Evolutionary conservation across 148 eudicot genomes (phyloP), one percentile per base, ranked within the genome.

Genomic region (Rhododendron molle): DNA sequence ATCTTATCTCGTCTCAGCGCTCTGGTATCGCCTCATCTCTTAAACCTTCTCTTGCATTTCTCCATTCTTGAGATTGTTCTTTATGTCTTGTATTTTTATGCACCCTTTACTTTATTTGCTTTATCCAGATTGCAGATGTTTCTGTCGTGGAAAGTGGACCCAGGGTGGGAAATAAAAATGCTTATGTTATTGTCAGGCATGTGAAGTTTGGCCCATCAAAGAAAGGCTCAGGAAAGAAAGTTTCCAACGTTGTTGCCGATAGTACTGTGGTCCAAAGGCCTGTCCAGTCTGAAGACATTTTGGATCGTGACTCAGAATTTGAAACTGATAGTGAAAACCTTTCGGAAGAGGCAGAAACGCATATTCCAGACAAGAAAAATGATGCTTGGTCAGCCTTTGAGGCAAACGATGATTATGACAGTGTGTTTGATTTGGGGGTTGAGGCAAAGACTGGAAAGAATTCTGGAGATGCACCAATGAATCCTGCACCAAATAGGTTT

Each of bases 151-250:
- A 96, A 88, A 91, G 88, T 84, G 93, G 89, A 49, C 94, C 97
- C n/a, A 85, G 36, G 72, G 86, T 90, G 54, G 97, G 92, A 85
- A 92, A 80, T 49, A 92, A 78, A 81, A 90, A 91, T 85, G 95
- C 95, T 58, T 90, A 79, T 85, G 54, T 91, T 10, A 72, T 96
- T 38, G 95, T 92, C 15, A 90, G 97, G 88, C 98, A 96, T 86
- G 44, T 89, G 76, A 96, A 94, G 89, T 96, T 90, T 85, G 98
- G 97, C 47, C 90, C 90, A 54, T 18, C 92, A 30, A 96, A 94
- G 90, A 94, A 92, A 85, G 93, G 94, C 73, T 69, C 88, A 5
- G 89, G 87, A 76, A 94, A 93, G 62, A 92, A 89, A 86, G 54
- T 87, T 83, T 76, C 87, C 81, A 88, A 85, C 69, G 83, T 36